Evolutionary conservation across 2,329 filamentous ascomycete genomes (phyloP).

Genomic region (Aspergillus flavus): DNA sequence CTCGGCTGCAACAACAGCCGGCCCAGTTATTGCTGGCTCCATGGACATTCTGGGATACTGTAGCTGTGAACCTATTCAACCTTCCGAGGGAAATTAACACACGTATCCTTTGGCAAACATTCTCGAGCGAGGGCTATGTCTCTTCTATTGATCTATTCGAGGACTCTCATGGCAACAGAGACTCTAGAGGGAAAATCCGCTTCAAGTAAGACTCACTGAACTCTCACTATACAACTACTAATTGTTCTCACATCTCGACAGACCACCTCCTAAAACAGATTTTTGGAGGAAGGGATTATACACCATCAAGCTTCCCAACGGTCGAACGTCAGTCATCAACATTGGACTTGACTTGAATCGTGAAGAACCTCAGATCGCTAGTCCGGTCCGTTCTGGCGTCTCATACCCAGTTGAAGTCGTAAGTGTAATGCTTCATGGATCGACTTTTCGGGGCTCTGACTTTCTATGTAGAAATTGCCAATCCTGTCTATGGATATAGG

Average conservation of each 20-base stretch:
- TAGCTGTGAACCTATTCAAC: constrained; percentile 38
- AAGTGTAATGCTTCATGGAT: constrained; percentile 19
- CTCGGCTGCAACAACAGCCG: constrained; percentile 5
- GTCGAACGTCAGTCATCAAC: constrained; percentile 20
- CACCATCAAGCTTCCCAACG: constrained; percentile 30
- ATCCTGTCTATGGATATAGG: constrained; percentile 64
- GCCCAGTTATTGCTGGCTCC: constrained; percentile 17
- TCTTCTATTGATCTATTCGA: constrained; percentile 60
- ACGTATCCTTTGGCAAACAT: constrained; percentile 52
- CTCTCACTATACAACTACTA: not conserved
- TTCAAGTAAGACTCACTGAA: constrained; percentile 49
- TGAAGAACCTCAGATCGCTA: constrained; percentile 29
- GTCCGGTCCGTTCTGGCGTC: constrained; percentile 36
- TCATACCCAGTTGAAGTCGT: constrained; percentile 42
- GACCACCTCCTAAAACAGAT: constrained; percentile 53
- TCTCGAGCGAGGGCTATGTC: constrained; percentile 58
- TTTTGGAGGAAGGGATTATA: constrained; percentile 53
- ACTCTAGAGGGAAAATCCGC: constrained; percentile 51
- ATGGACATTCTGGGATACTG: constrained; percentile 45
- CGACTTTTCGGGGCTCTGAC: not conserved
- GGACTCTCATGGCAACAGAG: constrained; percentile 40
- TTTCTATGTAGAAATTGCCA: constrained; percentile 41
- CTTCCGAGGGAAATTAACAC: constrained; percentile 42
- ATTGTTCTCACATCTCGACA: constrained; percentile 13
- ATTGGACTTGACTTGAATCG: constrained; percentile 29